Evolutionary conservation across 225 moss, liverwort and hornwort species (phyloP), one percentile per base, ranked within the genome.

Genomic region (Marchantia paleacea): DNA sequence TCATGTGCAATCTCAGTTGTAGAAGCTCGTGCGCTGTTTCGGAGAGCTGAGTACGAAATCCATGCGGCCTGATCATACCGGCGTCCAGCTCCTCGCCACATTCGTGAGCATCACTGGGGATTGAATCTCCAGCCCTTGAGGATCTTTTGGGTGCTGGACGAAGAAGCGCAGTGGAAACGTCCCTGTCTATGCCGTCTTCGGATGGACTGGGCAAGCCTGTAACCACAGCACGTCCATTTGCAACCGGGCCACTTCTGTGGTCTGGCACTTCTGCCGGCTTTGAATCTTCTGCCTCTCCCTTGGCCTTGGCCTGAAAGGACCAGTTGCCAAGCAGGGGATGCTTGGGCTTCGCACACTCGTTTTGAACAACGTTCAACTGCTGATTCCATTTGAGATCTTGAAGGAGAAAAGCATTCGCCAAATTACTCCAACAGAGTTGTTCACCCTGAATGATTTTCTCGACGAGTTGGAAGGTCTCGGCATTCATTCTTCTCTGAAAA

Each of bases 11-110:
- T 15, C 61, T 78, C 6, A 66, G 51, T 48, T 66, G 65, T 9
- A 66, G 52, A 25, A 78, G 78, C 29, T 66, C 65, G 24, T 65
- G 52, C 14, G 51, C 78, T n/a, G 24, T 49, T 50, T 39, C 25
- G 39, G 78, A 78, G 65, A 78, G 25, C 11, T 78, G 50, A 12
- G n/a, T 77, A n/a, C 62, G 77, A 48, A 77, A 10, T 49, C n/a
- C 77, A 20, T n/a, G 16, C 11, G 61, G 51, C 11, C 47, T 48
- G n/a, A 7, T 61, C 28, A 48, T n/a, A 25, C 13, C 61, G 5
- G 22, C 20, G 6, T 6, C 39, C 63, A 39, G 19, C 22, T 55
- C 55, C 51, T 29, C 55, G 24, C 55, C 55, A 7, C 7, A 16
- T 26, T 29, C 28, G 55, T 52, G 15, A 28, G 28, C 16, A n/a